phyloP scores from a whole-genome alignment of 495 filamentous ascomycete genomes.

The Xylaria longipes region DNA sequence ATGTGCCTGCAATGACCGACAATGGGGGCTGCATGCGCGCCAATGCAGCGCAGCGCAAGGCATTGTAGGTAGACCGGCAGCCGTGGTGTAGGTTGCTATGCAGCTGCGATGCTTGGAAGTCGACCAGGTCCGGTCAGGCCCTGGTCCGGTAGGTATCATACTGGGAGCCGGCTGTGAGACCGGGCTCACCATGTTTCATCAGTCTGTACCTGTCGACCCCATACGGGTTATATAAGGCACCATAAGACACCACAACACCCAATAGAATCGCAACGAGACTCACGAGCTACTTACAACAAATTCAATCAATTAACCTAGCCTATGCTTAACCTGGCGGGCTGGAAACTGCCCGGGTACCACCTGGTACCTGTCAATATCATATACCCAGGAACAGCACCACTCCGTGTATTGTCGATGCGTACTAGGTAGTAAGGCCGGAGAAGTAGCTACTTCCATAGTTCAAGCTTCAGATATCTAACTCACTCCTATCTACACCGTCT shows the following conservation, averaged over 20 bases:
- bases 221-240: constrained; percentile 20
- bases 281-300: neutral
- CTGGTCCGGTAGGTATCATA: constrained; percentile 17
- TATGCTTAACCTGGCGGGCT: constrained; percentile 7
- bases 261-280: neutral
- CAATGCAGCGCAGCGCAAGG: constrained; percentile 25
- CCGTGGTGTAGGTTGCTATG: constrained; percentile 19
- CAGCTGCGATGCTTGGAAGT: constrained; percentile 17
- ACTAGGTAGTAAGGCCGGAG: constrained; percentile 1
- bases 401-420: neutral
- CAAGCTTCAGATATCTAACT: neutral
- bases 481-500: constrained; percentile 1
- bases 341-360: neutral
- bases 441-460: neutral
- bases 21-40: constrained; percentile 27
- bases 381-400: constrained; percentile 6
- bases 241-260: neutral
- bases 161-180: constrained; percentile 25
- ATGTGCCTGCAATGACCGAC: constrained; percentile 22
- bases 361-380: neutral
- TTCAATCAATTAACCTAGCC: constrained; percentile 5
- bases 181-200: constrained; percentile 23
- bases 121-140: constrained; percentile 23
- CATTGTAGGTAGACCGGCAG: constrained; percentile 14
- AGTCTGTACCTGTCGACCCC: constrained; percentile 25